phyloP scores from a whole-genome alignment of 371 early-diverging fungal genomes.

The Saksenaea oblongispora region DNA sequence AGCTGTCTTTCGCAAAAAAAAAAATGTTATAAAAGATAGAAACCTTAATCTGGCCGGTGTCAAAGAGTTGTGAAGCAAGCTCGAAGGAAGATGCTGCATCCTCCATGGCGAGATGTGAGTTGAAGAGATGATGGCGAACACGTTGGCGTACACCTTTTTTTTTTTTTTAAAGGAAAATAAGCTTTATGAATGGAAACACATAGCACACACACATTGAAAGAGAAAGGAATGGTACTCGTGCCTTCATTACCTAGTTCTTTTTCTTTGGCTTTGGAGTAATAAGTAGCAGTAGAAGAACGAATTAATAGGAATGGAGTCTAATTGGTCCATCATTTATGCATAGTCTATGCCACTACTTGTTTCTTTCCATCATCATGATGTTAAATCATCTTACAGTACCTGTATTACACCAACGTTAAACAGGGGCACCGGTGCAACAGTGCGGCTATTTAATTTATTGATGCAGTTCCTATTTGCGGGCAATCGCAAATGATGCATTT shows the following conservation, averaged over 20 bases:
- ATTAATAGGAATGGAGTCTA: background rate
- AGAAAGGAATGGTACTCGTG: background rate
- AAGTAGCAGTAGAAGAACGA: background rate
- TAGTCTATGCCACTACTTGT: background rate
- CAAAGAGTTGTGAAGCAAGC: conserved; percentile 21
- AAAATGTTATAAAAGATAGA: background rate
- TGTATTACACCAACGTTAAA: background rate
- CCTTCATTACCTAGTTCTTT: background rate
- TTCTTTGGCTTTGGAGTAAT: background rate
- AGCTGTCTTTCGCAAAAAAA: background rate
- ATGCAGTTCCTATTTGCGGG: no score
- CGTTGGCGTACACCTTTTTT: background rate
- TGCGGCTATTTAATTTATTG: background rate
- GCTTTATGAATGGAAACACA: background rate
- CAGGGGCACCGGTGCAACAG: background rate
- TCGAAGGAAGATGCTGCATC: conserved; percentile 25
- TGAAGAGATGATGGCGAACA: conserved; percentile 4
- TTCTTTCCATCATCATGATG: background rate
- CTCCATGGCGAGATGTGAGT: conserved; percentile 18
- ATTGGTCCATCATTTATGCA: background rate
- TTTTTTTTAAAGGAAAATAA: background rate
- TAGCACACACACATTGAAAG: no score
- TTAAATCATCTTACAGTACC: background rate
- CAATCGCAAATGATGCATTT: no score
- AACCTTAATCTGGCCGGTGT: conserved; percentile 33